phyloP scores from a whole-genome alignment of 371 early-diverging fungal genomes.

The Syncephalastrum monosporum region DNA sequence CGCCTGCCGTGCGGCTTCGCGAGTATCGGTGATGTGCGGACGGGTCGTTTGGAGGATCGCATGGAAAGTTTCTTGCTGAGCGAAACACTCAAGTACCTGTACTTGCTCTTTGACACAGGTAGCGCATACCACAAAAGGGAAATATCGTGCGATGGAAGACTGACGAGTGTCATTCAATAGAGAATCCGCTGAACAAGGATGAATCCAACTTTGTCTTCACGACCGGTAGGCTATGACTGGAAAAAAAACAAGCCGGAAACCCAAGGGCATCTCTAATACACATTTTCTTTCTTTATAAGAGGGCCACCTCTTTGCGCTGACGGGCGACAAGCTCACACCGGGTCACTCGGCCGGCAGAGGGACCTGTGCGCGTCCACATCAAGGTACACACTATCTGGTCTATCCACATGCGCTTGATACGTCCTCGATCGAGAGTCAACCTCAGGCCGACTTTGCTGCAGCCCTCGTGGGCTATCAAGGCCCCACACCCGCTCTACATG shows the following conservation, averaged over 20 bases:
- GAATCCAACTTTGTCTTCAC: slow-evolving; percentile 86
- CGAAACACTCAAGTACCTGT: slow-evolving; percentile 94
- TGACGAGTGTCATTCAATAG: slow-evolving; percentile 25
- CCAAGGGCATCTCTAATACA: too few species aligned
- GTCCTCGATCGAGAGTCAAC: slow-evolving; percentile 27
- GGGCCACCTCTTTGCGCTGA: slow-evolving; percentile 70
- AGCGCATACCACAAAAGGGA: slow-evolving; percentile 6
- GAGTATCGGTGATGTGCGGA: slow-evolving; percentile 64
- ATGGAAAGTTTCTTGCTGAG: slow-evolving; percentile 96
- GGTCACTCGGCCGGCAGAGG: neutral
- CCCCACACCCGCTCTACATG: neutral
- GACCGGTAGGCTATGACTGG: slow-evolving; percentile 65
- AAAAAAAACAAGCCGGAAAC: neutral
- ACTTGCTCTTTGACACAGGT: slow-evolving; percentile 79
- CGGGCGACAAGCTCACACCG: slow-evolving; percentile 15
- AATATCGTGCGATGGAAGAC: slow-evolving; percentile 10
- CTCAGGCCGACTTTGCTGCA: slow-evolving; percentile 34
- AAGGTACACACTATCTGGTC: slow-evolving; percentile 7
- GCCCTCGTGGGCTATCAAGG: slow-evolving; percentile 20
- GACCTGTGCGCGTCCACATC: slow-evolving; percentile 4
- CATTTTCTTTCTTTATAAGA: slow-evolving; percentile 41
- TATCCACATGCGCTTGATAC: slow-evolving; percentile 26
- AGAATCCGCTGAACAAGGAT: slow-evolving; percentile 56
- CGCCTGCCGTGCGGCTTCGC: slow-evolving; percentile 89
- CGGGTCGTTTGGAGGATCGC: slow-evolving; percentile 70